Conservation (phyloP, 768 basidiomycete genomes). For the Xerocomus brunneocitrinus region DNA sequence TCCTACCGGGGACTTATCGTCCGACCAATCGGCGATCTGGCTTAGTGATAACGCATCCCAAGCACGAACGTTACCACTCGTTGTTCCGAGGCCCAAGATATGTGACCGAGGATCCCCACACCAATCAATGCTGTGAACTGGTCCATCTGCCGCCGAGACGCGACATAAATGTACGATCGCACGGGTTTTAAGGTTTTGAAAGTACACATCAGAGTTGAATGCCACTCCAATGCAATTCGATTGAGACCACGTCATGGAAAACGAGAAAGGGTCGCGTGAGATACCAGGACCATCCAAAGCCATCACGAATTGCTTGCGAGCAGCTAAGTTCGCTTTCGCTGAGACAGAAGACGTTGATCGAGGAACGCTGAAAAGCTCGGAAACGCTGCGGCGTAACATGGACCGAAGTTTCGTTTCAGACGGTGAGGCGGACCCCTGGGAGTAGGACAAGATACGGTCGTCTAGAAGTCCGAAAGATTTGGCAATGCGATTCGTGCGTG, state of each 20-base stretch:
- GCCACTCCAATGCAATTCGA: conserved; percentile 60
- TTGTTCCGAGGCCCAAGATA: conserved; percentile 50
- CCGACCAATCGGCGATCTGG: conserved; percentile 32
- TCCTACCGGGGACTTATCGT: conserved; percentile 32
- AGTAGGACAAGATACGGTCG: conserved; percentile 51
- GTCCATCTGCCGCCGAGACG: conserved; percentile 32
- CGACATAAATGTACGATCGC: conserved; percentile 49
- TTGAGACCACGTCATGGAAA: conserved; percentile 58
- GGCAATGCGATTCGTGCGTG: conserved; percentile 64
- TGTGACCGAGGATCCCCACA: conserved; percentile 37
- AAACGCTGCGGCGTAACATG: conserved; percentile 49
- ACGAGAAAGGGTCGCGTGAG: conserved; percentile 47
- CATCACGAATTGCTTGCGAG: conserved; percentile 50
- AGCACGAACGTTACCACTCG: conserved; percentile 45
- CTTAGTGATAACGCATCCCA: conserved; percentile 43
- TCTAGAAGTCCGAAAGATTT: conserved; percentile 56
- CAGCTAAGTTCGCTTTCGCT: conserved; percentile 53
- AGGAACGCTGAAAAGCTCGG: conserved; percentile 42
- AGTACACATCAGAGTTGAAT: conserved; percentile 55
- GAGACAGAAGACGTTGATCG: conserved; percentile 38
- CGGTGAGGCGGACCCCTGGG: conserved; percentile 33
- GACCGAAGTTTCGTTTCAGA: conserved; percentile 40
- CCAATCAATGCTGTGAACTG: conserved; percentile 51
- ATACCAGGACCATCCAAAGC: conserved; percentile 66
- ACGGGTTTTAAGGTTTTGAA: conserved; percentile 56